Percentiles rank a stretch among this genome's conserved stretches.
These are phyloP conservation scores for Urtica urens DNA, from an alignment of 306 rosid genomes.

Conservation along the genomic window DNA sequence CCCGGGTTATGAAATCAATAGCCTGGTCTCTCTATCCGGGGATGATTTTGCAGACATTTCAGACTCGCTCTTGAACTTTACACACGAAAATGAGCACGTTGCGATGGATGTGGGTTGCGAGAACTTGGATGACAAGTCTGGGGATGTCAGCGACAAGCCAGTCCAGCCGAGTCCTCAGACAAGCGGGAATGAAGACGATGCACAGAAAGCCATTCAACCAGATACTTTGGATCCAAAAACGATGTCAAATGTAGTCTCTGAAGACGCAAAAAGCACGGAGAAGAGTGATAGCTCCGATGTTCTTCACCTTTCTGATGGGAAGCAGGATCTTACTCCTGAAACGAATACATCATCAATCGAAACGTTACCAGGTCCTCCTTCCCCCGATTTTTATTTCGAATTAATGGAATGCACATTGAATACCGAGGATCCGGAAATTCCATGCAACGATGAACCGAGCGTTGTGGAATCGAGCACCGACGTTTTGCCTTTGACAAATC, in stretches of 20 bases:
- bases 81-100: conserved; percentile 24
- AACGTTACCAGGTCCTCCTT: conserved; percentile 11
- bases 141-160: conserved; percentile 22
- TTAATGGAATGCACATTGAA: conserved; percentile 38
- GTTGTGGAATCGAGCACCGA: conserved; percentile 20
- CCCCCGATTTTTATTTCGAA: conserved; percentile 17
- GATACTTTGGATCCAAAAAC: conserved; percentile 20
- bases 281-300: conserved; percentile 17
- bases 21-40: conserved; percentile 15
- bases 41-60: conserved; percentile 19
- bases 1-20: conserved; percentile 17
- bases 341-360: conserved; percentile 17
- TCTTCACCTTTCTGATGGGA: conserved; percentile 13
- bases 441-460: conserved; percentile 31
- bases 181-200: conserved; percentile 28
- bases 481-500: conserved; percentile 15
- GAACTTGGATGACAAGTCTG: conserved; percentile 22
- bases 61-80: conserved; percentile 27
- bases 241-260: conserved; percentile 12
- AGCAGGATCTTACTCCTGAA: conserved; percentile 26
- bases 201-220: conserved; percentile 13
- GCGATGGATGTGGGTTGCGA: conserved; percentile 33
- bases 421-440: conserved; percentile 56
- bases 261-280: conserved; percentile 14
- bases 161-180: conserved; percentile 33